Conservation (phyloP, 164 flowering plant species). For the Houttuynia cordata region DNA sequence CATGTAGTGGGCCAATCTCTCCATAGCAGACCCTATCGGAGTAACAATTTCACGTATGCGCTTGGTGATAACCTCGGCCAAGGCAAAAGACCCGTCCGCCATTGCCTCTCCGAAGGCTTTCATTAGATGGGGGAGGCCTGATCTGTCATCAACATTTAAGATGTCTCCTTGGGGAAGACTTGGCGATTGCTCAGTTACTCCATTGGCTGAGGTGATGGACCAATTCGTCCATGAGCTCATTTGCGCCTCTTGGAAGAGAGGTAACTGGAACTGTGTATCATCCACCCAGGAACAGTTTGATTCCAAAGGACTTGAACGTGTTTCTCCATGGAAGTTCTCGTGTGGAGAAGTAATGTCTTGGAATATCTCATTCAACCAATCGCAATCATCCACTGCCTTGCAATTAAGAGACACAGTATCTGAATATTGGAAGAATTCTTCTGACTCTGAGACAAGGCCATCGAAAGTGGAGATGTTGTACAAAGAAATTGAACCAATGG, state of each 20-base stretch:
- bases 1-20: conserved; percentile 30
- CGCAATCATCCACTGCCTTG: too few species aligned
- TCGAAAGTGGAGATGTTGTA: too few species aligned
- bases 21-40: conserved; percentile 31
- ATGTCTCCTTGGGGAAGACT: not conserved
- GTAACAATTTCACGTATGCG: conserved; percentile 28
- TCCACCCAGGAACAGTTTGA: not conserved
- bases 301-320: too few species aligned
- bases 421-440: too few species aligned
- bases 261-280: not conserved
- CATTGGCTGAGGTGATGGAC: not conserved
- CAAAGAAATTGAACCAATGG: too few species aligned
- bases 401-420: too few species aligned
- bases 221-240: not conserved
- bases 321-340: too few species aligned
- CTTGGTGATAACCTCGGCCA: conserved; percentile 29
- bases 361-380: too few species aligned
- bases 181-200: not conserved
- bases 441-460: too few species aligned
- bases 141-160: conserved; percentile 3
- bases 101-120: conserved; percentile 49
- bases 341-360: too few species aligned
- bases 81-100: conserved; percentile 25
- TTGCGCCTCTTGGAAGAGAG: not conserved
- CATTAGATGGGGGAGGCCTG: conserved; percentile 30